Evolutionary conservation across 2,329 filamentous ascomycete species (phyloP), one percentile per base, ranked within the genome.

Genomic region (Penicillium sp.): DNA sequence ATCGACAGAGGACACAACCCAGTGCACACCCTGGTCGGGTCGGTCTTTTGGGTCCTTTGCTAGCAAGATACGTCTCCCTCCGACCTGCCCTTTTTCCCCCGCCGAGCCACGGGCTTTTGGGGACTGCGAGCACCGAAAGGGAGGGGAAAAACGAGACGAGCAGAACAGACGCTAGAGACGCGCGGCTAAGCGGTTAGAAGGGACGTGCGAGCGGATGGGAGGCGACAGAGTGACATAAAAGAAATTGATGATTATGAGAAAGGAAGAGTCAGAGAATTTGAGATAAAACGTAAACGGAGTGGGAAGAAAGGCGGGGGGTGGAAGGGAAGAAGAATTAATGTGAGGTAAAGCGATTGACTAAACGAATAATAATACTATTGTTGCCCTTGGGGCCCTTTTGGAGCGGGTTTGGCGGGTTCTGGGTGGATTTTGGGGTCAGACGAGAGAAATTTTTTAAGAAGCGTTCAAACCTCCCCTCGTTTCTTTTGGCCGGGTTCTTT

Each of bases 271-370:
- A 68, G 65, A 67, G 66, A 68, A 69, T 63, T 61, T 60, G 63
- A 69, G 70, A 72, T 72, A 71, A 67, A 66, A 63, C 50, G 50
- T 53, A 53, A 53, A 53, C 65, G 64, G 53, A 63, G 49, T 52
- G 22, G 60, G 57, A 50, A 35, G 56, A 28, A 59, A 57, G 35
- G 59, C 60, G 57, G 66, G 60, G 63, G 58, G 64, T 59, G 64
- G 57, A 65, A 62, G 61, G 58, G 62, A 72, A 72, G 69, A 64
- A 52, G 67, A 69, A 43, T 53, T 68, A 69, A 53, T 53, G 35
- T 73, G 74, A 74, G 72, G 74, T 77, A 76, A 77, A 75, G 68
- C 67, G 66, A 75, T 77, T 77, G 71, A 72, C 71, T 76, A 77
- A 77, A 68, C 67, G 64, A 68, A 72, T 71, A 67, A 62, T 63